phyloP scores from a whole-genome alignment of 495 filamentous ascomycete species.

The Oleoguttula mirabilis region DNA sequence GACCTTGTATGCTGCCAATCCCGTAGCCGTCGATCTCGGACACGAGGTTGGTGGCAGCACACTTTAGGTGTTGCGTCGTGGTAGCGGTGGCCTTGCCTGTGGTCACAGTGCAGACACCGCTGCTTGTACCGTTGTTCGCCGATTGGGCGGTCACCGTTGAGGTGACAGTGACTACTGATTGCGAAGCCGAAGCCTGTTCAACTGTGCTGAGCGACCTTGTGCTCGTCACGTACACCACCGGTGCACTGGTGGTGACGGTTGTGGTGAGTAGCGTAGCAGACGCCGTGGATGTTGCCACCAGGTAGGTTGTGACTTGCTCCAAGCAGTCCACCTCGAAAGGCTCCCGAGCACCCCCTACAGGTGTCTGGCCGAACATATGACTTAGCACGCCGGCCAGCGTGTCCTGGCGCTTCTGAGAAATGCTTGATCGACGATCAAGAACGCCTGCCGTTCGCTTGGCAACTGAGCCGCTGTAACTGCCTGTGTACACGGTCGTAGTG shows the following conservation, averaged over 20 bases:
- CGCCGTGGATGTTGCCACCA: background rate
- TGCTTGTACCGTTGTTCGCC: background rate
- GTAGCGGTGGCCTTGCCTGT: background rate
- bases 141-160: background rate
- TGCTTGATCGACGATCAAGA: too few relatives aligned
- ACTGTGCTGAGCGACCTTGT: background rate
- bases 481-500: background rate
- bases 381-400: background rate
- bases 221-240: background rate
- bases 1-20: background rate
- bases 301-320: background rate
- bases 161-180: background rate
- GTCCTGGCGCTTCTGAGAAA: background rate
- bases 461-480: background rate
- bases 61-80: background rate
- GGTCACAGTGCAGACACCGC: background rate
- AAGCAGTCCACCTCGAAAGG: background rate
- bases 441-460: background rate
- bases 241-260: background rate
- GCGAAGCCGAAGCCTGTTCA: background rate
- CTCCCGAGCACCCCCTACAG: background rate
- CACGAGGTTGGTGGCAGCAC: background rate
- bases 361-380: background rate
- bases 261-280: background rate
- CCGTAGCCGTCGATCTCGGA: background rate